A percentile compares a stretch with the other conserved stretches of the same genome.
phyloP scores from a whole-genome alignment of 148 eudicot genomes.

The Rhododendron vialii region DNA sequence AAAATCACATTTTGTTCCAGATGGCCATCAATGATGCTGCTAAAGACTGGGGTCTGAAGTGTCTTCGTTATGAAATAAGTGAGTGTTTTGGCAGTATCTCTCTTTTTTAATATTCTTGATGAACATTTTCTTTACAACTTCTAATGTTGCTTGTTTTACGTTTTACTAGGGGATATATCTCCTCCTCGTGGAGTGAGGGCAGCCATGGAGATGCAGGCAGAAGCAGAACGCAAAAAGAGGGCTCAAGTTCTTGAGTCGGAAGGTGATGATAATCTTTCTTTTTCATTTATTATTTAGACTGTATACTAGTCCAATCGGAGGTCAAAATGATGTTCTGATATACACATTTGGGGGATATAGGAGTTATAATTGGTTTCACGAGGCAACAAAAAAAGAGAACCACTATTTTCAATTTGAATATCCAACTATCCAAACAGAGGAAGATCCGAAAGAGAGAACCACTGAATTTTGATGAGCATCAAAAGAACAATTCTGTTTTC shows the following conservation, averaged over 20 bases:
- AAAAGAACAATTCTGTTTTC: no score
- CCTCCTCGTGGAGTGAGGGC: constrained; percentile 80
- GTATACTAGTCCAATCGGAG: not conserved
- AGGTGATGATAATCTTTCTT: constrained; percentile 37
- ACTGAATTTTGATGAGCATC: no score
- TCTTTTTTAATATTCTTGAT: not conserved
- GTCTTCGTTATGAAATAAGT: constrained; percentile 97
- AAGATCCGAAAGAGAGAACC: no score
- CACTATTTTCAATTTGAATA: no score
- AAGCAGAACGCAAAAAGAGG: constrained; percentile 97
- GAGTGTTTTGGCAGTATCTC: constrained; percentile 6
- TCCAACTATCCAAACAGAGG: no score
- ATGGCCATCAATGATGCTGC: constrained; percentile 81
- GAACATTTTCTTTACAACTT: not conserved
- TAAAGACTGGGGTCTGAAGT: constrained; percentile 76
- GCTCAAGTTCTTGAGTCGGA: constrained; percentile 90
- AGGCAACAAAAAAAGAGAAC: no score
- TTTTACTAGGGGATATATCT: constrained; percentile 74
- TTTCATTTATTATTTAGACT: not conserved
- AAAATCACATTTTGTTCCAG: constrained; percentile 27
- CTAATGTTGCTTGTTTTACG: not conserved
- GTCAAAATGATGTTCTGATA: not conserved
- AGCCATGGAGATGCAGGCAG: constrained; percentile 99
- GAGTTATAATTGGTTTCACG: no score
- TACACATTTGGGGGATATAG: no score